A percentile compares a stretch with the other conserved stretches of the same genome.
These are phyloP conservation scores for Debaryomyces maramus DNA, from an alignment of 805 yeast genomes.

Conservation along the genomic window DNA sequence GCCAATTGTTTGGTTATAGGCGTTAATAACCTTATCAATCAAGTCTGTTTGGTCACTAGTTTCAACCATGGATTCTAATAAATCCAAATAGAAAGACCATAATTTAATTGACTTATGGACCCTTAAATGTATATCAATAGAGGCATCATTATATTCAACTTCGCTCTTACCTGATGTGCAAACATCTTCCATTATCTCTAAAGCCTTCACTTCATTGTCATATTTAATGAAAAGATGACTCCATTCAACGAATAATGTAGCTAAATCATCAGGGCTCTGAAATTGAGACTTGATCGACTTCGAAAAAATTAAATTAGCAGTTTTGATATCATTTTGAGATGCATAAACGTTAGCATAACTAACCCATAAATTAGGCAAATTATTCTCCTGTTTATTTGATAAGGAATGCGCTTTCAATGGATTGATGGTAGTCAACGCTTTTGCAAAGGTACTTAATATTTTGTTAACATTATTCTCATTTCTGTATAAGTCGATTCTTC, in stretches of 20 bases:
- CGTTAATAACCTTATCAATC: constrained; percentile 18
- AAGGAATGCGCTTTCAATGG: constrained; percentile 47
- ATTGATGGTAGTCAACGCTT: constrained; percentile 65
- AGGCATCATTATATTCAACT: constrained; percentile 36
- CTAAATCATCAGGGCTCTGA: constrained; percentile 60
- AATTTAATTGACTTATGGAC: constrained; percentile 60
- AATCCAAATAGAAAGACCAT: constrained; percentile 75
- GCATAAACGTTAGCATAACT: constrained; percentile 67
- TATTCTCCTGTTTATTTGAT: constrained; percentile 17
- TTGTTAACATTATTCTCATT: constrained; percentile 41
- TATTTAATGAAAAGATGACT: constrained; percentile 58
- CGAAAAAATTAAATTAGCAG: constrained; percentile 62
- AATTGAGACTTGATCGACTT: constrained; percentile 73
- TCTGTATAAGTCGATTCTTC: constrained; percentile 49
- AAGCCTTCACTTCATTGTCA: constrained; percentile 45
- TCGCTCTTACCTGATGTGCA: constrained; percentile 13
- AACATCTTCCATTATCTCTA: constrained; percentile 34
- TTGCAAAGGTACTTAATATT: constrained; percentile 53
- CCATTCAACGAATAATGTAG: constrained; percentile 75
- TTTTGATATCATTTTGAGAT: constrained; percentile 48
- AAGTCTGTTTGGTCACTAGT: constrained; percentile 28
- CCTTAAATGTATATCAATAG: constrained; percentile 55
- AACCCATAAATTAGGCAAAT: constrained; percentile 66
- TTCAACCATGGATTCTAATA: constrained; percentile 58
- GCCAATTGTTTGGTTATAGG: constrained; percentile 30